phyloP scores from a whole-genome alignment of 176 grass and related monocot genomes.

The Guadua angustifolia region DNA sequence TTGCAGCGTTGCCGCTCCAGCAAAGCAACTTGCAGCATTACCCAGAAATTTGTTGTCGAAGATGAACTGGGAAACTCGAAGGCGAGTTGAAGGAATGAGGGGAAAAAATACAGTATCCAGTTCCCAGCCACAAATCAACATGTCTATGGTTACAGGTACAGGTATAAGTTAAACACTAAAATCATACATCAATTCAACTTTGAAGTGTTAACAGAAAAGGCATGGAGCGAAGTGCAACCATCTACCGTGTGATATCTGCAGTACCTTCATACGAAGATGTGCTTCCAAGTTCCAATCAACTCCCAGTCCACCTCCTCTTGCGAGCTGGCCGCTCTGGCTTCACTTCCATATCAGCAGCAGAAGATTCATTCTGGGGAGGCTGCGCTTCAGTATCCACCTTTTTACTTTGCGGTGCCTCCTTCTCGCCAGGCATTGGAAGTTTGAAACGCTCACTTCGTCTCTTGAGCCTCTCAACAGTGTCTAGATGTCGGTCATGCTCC shows the following conservation, averaged over 20 bases:
- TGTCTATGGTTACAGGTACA: conserved; percentile 60
- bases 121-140: conserved; percentile 45
- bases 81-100: conserved; percentile 6
- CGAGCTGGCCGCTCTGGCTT: conserved; percentile 88
- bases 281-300: conserved; percentile 43
- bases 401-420: conserved; percentile 60
- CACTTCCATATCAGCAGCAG: conserved; percentile 67
- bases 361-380: conserved; percentile 55
- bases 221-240: conserved; percentile 16
- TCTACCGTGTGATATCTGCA: conserved; percentile 36
- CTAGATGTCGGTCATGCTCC: conserved; percentile 77
- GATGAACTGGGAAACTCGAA: conserved; percentile 34
- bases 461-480: conserved; percentile 92
- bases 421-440: conserved; percentile 90
- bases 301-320: conserved; percentile 97
- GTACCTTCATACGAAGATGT: conserved; percentile 14
- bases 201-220: conserved; percentile 34
- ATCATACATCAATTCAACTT: conserved; percentile 56
- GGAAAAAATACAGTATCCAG: conserved; percentile 50
- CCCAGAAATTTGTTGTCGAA: conserved; percentile 5
- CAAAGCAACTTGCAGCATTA: too few species aligned
- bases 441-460: conserved; percentile 96
- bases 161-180: conserved; percentile 57
- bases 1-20: conserved; percentile 25
- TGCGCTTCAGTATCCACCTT: conserved; percentile 68